These are phyloP conservation scores for Lycium ferocissimum DNA, from an alignment of 257 asterid genomes.

Conservation along the genomic window DNA sequence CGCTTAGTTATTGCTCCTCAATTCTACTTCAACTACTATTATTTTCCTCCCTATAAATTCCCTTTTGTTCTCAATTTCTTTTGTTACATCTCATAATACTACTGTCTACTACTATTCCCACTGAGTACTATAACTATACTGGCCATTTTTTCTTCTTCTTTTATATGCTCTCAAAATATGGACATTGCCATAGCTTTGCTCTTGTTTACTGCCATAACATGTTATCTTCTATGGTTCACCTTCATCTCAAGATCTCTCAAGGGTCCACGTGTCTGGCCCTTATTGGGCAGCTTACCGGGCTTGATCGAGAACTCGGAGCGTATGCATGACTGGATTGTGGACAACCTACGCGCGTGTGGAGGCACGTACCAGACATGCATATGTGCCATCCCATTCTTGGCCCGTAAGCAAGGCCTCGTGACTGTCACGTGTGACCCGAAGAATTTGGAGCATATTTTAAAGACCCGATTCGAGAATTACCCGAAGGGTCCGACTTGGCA, in stretches of 20 bases:
- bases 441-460: conserved; percentile 86
- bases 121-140: background rate
- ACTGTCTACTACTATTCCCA: background rate
- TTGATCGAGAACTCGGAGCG: conserved; percentile 77
- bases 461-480: conserved; percentile 86
- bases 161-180: conserved; percentile 43
- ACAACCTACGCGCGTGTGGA: conserved; percentile 85
- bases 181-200: conserved; percentile 65
- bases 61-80: conserved; percentile 35
- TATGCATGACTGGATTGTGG: conserved; percentile 92
- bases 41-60: conserved; percentile 62
- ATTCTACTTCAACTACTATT: conserved; percentile 31
- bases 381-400: conserved; percentile 83
- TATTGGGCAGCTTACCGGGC: conserved; percentile 89
- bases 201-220: conserved; percentile 63
- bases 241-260: conserved; percentile 81
- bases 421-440: conserved; percentile 93
- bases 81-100: conserved; percentile 33
- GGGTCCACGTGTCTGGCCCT: conserved; percentile 95
- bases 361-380: conserved; percentile 98
- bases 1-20: conserved; percentile 54
- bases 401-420: conserved; percentile 85
- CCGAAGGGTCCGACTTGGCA: conserved; percentile 98
- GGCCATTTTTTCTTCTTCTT: background rate
- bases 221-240: conserved; percentile 86